Evolutionary conservation across 495 filamentous ascomycete species (phyloP).

Genomic region (Aspergillus affinis): DNA sequence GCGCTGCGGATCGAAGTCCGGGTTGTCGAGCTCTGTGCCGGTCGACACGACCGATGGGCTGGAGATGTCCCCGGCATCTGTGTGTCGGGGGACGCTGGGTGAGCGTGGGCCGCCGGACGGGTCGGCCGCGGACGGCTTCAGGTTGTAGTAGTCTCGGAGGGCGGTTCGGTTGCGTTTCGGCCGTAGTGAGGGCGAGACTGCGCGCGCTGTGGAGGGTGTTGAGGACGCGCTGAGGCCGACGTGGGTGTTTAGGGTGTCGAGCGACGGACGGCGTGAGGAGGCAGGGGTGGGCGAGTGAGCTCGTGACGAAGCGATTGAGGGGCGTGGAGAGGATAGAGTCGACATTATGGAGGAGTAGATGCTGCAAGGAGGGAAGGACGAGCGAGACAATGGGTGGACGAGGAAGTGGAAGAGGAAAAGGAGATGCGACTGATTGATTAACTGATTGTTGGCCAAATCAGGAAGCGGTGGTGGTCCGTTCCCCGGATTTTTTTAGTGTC

Average conservation of each 20-base stretch:
- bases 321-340: slow-evolving; percentile 70
- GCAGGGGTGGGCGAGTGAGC: slow-evolving; percentile 58
- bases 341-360: slow-evolving; percentile 58
- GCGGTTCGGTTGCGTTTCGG: slow-evolving; percentile 73
- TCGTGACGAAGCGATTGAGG: slow-evolving; percentile 67
- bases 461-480: slow-evolving; percentile 26
- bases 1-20: slow-evolving; percentile 46
- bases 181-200: slow-evolving; percentile 45
- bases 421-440: background rate
- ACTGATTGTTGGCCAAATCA: background rate
- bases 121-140: slow-evolving; percentile 56
- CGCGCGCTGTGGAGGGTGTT: slow-evolving; percentile 45
- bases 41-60: slow-evolving; percentile 30
- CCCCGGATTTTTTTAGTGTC: slow-evolving; percentile 8
- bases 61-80: slow-evolving; percentile 38
- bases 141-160: slow-evolving; percentile 90
- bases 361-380: slow-evolving; percentile 7
- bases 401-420: background rate
- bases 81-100: slow-evolving; percentile 40
- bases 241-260: slow-evolving; percentile 57
- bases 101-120: slow-evolving; percentile 26
- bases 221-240: slow-evolving; percentile 53
- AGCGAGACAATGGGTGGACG: background rate
- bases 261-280: slow-evolving; percentile 71
- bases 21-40: slow-evolving; percentile 48